These are phyloP conservation scores for Gossypium arboreum DNA, from an alignment of 345 rosid species.

Conservation along the genomic window DNA sequence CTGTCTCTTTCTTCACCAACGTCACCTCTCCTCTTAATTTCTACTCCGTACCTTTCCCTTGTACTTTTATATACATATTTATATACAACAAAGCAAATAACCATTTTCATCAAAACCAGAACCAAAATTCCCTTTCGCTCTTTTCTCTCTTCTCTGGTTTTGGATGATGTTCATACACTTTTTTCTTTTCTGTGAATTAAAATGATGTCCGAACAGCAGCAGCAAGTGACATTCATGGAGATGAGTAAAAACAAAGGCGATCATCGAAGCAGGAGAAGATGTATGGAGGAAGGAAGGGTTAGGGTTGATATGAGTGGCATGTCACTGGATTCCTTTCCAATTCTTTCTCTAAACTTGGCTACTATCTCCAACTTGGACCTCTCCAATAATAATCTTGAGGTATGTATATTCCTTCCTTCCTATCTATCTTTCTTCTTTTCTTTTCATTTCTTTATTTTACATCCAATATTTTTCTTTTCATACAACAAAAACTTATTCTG, in stretches of 20 bases:
- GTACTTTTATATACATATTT: not conserved
- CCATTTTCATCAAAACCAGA: not conserved
- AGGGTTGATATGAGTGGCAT: slow-evolving; percentile 64
- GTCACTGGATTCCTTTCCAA: slow-evolving; percentile 56
- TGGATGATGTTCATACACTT: not conserved
- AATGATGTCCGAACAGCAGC: slow-evolving; percentile 33
- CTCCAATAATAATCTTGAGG: slow-evolving; percentile 86
- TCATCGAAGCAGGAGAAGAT: not conserved
- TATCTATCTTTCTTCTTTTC: not conserved
- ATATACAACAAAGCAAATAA: not conserved
- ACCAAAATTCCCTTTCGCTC: not conserved
- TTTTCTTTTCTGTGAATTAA: not conserved
- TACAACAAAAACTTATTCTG: too few relatives aligned
- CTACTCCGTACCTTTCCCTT: slow-evolving; percentile 4
- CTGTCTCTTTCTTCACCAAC: not conserved
- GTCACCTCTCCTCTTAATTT: not conserved
- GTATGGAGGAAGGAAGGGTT: slow-evolving; percentile 27
- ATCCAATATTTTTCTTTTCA: not conserved
- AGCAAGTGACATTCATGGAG: slow-evolving; percentile 14
- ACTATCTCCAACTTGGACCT: slow-evolving; percentile 66
- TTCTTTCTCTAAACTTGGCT: slow-evolving; percentile 54
- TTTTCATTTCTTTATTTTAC: not conserved
- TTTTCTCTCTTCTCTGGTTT: not conserved
- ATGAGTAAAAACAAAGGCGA: slow-evolving; percentile 4
- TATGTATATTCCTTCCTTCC: not conserved